Conservation (phyloP, 805 yeast species). For the Tetrapisispora iriomotensis region DNA sequence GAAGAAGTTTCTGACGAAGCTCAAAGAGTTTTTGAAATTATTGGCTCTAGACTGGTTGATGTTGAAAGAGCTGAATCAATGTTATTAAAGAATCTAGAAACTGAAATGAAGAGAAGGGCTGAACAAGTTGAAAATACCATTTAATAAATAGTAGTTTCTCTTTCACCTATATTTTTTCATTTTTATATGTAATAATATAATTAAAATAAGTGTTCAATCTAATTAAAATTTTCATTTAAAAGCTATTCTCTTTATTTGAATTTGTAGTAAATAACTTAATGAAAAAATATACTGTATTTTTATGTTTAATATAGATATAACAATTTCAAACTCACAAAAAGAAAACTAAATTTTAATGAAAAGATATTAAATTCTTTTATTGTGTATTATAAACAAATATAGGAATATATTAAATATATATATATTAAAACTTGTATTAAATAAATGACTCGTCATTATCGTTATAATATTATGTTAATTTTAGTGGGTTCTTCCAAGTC, state of each 20-base stretch:
- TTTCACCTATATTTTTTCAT: neutral
- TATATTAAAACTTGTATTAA: neutral
- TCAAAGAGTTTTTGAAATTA: constrained; percentile 54
- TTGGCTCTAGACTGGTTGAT: constrained; percentile 38
- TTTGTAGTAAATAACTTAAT: too few relatives aligned
- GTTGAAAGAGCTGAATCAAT: constrained; percentile 52
- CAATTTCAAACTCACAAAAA: too few relatives aligned
- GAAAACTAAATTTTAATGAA: too few relatives aligned
- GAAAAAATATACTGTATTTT: too few relatives aligned
- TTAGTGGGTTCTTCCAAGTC: neutral
- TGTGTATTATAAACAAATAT: constrained; percentile 3
- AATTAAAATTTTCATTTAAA: too few relatives aligned
- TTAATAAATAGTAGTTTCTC: neutral
- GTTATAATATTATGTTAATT: neutral
- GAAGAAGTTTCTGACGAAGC: constrained; percentile 34
- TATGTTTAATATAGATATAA: too few relatives aligned
- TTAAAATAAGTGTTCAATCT: too few relatives aligned
- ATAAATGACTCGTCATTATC: neutral
- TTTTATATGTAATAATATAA: neutral
- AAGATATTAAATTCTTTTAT: constrained; percentile 1
- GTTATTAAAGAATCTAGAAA: constrained; percentile 47
- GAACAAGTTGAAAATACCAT: constrained; percentile 7
- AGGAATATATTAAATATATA: constrained; percentile 3
- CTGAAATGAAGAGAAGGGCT: constrained; percentile 45
- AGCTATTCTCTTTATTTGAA: too few relatives aligned